Conservation (phyloP, 2,329 filamentous ascomycete species). For the Anisogramma anomala region DNA sequence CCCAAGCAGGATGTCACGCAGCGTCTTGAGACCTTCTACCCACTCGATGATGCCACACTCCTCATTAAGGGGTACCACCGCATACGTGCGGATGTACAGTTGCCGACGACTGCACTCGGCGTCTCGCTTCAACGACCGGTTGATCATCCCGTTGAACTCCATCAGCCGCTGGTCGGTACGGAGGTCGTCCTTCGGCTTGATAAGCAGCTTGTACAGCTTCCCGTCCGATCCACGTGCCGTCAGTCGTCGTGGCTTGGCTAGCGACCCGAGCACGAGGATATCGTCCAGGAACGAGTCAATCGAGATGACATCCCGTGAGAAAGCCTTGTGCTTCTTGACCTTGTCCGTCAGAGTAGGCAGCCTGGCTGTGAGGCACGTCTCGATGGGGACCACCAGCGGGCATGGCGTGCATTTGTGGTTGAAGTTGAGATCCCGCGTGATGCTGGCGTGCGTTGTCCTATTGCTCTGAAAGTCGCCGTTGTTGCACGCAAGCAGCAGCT, state of each 20-base stretch:
- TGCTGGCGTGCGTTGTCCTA: slow-evolving; percentile 56
- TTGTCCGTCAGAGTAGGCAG: slow-evolving; percentile 65
- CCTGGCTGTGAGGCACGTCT: slow-evolving; percentile 70
- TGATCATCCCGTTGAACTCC: slow-evolving; percentile 99
- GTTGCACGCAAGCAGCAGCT: slow-evolving; percentile 70
- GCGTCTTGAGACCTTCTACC: slow-evolving; percentile 90
- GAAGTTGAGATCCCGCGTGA: slow-evolving; percentile 69
- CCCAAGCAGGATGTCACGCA: slow-evolving; percentile 78
- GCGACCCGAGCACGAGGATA: slow-evolving; percentile 77
- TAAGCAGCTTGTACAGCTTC: slow-evolving; percentile 75
- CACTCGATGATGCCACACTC: slow-evolving; percentile 97
- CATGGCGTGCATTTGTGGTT: slow-evolving; percentile 75
- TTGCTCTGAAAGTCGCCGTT: slow-evolving; percentile 61
- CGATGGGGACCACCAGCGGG: slow-evolving; percentile 77
- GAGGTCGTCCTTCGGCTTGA: slow-evolving; percentile 96
- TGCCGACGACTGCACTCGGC: slow-evolving; percentile 81
- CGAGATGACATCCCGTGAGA: slow-evolving; percentile 74
- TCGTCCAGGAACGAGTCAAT: slow-evolving; percentile 75
- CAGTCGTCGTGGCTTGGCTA: slow-evolving; percentile 85
- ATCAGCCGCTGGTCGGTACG: slow-evolving; percentile 96
- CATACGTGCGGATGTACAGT: slow-evolving; percentile 93
- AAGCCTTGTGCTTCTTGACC: slow-evolving; percentile 69
- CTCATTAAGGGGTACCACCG: slow-evolving; percentile 91
- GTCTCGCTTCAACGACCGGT: slow-evolving; percentile 82
- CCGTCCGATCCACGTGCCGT: slow-evolving; percentile 84